phyloP scores from a whole-genome alignment of 116 monocot species.

The Thalassia testudinum region DNA sequence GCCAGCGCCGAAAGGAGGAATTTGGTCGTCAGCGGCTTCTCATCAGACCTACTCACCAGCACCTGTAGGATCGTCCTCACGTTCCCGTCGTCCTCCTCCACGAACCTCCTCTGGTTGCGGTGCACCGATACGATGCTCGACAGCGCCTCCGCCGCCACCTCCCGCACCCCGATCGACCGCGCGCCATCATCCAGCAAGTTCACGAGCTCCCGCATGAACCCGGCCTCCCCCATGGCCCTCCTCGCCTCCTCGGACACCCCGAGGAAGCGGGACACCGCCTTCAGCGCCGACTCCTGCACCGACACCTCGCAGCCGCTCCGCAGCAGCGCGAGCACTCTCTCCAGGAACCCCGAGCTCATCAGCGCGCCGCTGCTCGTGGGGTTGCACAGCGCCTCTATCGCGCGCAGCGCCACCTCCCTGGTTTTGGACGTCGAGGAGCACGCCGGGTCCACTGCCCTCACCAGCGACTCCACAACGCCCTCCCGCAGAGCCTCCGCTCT shows the following conservation, averaged over 20 bases:
- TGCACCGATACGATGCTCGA: constrained; percentile 26
- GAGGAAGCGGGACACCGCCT: constrained; percentile 16
- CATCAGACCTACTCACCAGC: constrained; percentile 19
- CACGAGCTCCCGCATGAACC: constrained; percentile 34
- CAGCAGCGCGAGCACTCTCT: constrained; percentile 24
- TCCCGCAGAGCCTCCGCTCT: constrained; percentile 12
- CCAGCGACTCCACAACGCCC: constrained; percentile 25
- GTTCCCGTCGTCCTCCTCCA: constrained; percentile 31
- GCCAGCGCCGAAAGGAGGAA: constrained; percentile 28
- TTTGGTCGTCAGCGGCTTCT: constrained; percentile 20
- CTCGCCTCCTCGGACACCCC: constrained; percentile 28
- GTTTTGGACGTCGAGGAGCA: constrained; percentile 24
- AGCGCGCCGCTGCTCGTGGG: constrained; percentile 11
- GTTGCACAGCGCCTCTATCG: constrained; percentile 24
- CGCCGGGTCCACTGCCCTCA: constrained; percentile 27
- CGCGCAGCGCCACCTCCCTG: constrained; percentile 30
- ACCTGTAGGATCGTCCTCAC: constrained; percentile 28
- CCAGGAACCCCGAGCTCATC: constrained; percentile 21
- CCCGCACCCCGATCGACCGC: constrained; percentile 18
- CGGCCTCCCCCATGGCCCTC: constrained; percentile 38
- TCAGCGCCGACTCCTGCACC: constrained; percentile 30
- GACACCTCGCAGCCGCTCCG: constrained; percentile 24
- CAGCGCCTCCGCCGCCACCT: constrained; percentile 38
- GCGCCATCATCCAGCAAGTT: constrained; percentile 23
- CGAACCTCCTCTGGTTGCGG: constrained; percentile 26